phyloP scores from a whole-genome alignment of 2,329 filamentous ascomycete species.

The Trichoderma polysporum region DNA sequence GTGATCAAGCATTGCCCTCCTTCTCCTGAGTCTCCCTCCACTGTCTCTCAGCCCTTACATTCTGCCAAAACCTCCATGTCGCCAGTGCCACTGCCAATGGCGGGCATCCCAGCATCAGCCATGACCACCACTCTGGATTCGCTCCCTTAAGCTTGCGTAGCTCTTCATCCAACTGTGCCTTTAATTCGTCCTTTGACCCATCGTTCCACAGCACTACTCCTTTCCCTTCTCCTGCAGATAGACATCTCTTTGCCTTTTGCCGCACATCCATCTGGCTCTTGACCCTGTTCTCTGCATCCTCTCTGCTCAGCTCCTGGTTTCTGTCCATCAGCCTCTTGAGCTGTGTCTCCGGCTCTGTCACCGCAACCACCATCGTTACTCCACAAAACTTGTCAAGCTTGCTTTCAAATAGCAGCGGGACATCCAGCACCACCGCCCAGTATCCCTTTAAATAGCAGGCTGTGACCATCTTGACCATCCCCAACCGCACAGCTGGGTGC shows the following conservation, averaged over 20 bases:
- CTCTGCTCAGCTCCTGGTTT: slow-evolving; percentile 74
- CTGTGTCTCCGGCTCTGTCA: slow-evolving; percentile 76
- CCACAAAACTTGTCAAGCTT: slow-evolving; percentile 84
- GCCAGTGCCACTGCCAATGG: slow-evolving; percentile 70
- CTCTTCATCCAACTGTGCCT: slow-evolving; percentile 62
- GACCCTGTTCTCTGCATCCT: slow-evolving; percentile 86
- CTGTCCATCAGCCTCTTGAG: slow-evolving; percentile 73
- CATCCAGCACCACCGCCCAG: slow-evolving; percentile 90
- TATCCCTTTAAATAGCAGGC: slow-evolving; percentile 69
- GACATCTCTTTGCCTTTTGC: slow-evolving; percentile 75
- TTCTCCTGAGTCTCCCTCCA: slow-evolving; percentile 63
- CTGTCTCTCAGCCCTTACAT: slow-evolving; percentile 64
- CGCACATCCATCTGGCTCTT: slow-evolving; percentile 82
- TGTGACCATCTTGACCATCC: slow-evolving; percentile 76
- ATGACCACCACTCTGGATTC: slow-evolving; percentile 85
- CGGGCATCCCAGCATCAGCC: slow-evolving; percentile 66
- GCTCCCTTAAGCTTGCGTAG: slow-evolving; percentile 60
- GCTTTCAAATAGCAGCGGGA: slow-evolving; percentile 88
- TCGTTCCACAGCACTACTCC: slow-evolving; percentile 94
- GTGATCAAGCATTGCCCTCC: slow-evolving; percentile 33
- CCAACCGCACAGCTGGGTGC: slow-evolving; percentile 82
- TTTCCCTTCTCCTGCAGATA: slow-evolving; percentile 60
- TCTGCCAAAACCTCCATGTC: slow-evolving; percentile 70
- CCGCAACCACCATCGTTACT: slow-evolving; percentile 81
- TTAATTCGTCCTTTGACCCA: slow-evolving; percentile 67